Base-by-base conservation (phyloP, 805 yeast species). In the Kazachstania kunashirensis region DNA sequence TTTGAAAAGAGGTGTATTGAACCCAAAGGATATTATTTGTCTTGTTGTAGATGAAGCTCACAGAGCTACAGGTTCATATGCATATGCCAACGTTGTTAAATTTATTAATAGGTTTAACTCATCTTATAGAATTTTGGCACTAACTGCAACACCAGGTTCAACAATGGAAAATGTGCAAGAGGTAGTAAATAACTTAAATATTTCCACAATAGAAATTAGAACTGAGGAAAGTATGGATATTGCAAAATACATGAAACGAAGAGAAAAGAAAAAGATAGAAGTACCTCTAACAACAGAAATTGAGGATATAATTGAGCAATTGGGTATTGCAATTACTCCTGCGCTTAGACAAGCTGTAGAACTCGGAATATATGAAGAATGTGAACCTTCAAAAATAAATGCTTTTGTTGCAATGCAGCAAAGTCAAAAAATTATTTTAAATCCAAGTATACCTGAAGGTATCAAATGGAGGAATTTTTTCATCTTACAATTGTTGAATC, bases 91-190 rank as follows among this genome's bases (percentile, higher is more conserved):
- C 38, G 88, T 89, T n/a, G 84, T 83, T 2, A 66, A 73, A 43
- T 77, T 74, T 47, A 55, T 83, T 10, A 68, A 70, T 20, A 59
- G 84, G 35, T 77, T 75, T 52, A 78, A 75, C 42, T 67, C 74
- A 1, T 73, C 84, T 2, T 80, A 77, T 46, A 65, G 98, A 31
- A 65, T 88, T 0, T 57, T 92, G 35, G 97, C 95, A 0, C 64
- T 92, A 43, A 86, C 97, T 0, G 99, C 99, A 1, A 92, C 99
- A 0, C 99, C 99, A 0, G 92, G 96, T 0, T 68, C 94, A 0
- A 80, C 80, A 41, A 71, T 84, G 1, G 94, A 83, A 40, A 84
- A 89, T 2, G 94, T 94, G 0, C 96, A 94, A 56, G 79, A 75
- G 32, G 80, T 92, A 19, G 77, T 92, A 1, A 70, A 73, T 38